Evolutionary conservation across 2,329 filamentous ascomycete genomes (phyloP).

Genomic region (Didymella segeticola): DNA sequence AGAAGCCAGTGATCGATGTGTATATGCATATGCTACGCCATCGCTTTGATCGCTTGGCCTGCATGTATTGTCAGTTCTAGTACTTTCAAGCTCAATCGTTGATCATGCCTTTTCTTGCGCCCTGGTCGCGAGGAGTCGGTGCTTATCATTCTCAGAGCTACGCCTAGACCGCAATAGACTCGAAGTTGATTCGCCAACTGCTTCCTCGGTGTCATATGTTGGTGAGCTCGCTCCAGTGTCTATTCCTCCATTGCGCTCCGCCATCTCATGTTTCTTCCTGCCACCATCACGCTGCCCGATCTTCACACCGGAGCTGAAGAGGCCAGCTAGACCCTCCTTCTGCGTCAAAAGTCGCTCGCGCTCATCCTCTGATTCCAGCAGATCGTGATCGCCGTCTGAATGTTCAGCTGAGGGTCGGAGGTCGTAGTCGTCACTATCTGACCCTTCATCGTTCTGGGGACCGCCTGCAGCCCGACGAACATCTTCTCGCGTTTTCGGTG

Average conservation of each 20-base stretch:
- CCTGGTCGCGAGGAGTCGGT: slow-evolving; percentile 62
- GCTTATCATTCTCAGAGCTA: slow-evolving; percentile 56
- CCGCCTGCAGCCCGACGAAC: slow-evolving; percentile 32
- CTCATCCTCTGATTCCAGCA: slow-evolving; percentile 56
- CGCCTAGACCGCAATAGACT: slow-evolving; percentile 41
- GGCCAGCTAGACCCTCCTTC: slow-evolving; percentile 35
- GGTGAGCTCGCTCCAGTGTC: slow-evolving; percentile 75
- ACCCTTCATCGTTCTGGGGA: slow-evolving; percentile 40
- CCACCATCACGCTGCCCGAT: slow-evolving; percentile 34
- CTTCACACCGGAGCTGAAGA: slow-evolving; percentile 41
- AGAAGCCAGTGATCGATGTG: slow-evolving; percentile 58
- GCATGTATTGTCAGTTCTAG: slow-evolving; percentile 26
- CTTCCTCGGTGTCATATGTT: slow-evolving; percentile 92
- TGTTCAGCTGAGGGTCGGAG: slow-evolving; percentile 47
- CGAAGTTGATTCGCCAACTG: slow-evolving; percentile 67
- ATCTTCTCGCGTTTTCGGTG: slow-evolving; percentile 25
- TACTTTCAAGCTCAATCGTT: slow-evolving; percentile 40
- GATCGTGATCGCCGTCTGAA: slow-evolving; percentile 46
- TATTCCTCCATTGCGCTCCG: slow-evolving; percentile 50
- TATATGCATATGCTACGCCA: slow-evolving; percentile 52
- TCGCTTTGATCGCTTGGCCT: slow-evolving; percentile 43
- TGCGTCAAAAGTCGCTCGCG: slow-evolving; percentile 51
- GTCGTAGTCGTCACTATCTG: slow-evolving; percentile 42
- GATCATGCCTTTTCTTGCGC: slow-evolving; percentile 40
- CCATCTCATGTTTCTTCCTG: slow-evolving; percentile 31